Conservation (phyloP, 2,329 filamentous ascomycete genomes). For the Xylaria sp. region DNA sequence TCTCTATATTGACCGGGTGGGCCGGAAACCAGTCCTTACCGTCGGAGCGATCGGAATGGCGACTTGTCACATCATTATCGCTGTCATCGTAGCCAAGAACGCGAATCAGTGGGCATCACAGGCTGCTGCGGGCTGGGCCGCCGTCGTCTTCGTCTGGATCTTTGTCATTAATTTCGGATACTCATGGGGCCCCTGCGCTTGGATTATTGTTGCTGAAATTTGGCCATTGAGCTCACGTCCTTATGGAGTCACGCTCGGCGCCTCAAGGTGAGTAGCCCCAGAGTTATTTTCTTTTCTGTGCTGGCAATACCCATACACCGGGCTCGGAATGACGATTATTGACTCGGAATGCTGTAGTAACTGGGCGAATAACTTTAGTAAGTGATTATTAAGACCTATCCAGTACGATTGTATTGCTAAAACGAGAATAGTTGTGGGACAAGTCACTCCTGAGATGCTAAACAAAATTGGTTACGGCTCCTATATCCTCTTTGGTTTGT, state of each 20-base stretch:
- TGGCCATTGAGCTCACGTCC: conserved; percentile 74
- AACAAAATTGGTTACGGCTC: conserved; percentile 70
- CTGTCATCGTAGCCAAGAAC: conserved; percentile 69
- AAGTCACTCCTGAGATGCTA: conserved; percentile 73
- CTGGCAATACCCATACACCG: neutral
- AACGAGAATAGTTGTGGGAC: conserved; percentile 62
- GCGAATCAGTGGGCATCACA: conserved; percentile 63
- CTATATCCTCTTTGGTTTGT: conserved; percentile 71
- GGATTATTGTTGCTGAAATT: conserved; percentile 77
- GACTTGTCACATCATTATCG: conserved; percentile 73
- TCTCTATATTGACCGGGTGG: conserved; percentile 67
- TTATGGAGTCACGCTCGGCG: conserved; percentile 73
- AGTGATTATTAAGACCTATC: neutral
- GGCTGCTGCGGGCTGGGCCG: conserved; percentile 71
- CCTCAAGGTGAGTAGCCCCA: conserved; percentile 44
- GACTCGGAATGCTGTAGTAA: conserved; percentile 44
- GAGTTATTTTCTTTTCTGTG: neutral
- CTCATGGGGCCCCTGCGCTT: conserved; percentile 75
- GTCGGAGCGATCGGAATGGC: conserved; percentile 74
- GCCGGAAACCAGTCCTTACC: conserved; percentile 66
- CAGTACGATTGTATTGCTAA: neutral
- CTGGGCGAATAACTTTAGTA: conserved; percentile 62
- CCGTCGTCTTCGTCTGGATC: conserved; percentile 71
- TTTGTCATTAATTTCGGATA: conserved; percentile 79
- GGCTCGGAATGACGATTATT: neutral